Evolutionary conservation across 768 basidiomycete genomes (phyloP).

Genomic region (Hygrophorus pudorinus): DNA sequence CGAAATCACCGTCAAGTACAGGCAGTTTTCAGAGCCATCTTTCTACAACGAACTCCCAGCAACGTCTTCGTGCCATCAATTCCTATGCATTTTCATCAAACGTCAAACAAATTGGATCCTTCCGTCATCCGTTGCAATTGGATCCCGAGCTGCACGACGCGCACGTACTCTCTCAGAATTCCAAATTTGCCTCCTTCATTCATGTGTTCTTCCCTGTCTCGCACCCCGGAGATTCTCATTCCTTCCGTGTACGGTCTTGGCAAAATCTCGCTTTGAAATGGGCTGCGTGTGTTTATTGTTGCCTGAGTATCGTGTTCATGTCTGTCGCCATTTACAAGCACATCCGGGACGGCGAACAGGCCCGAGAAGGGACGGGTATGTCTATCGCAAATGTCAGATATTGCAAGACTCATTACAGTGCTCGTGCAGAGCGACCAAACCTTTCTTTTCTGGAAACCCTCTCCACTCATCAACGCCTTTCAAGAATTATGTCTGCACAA

Average conservation of each 20-base stretch:
- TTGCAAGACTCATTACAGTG: slow-evolving; percentile 1
- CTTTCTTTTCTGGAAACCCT: slow-evolving; percentile 18
- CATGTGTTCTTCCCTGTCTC: slow-evolving; percentile 7
- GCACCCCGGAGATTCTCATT: slow-evolving; percentile 10
- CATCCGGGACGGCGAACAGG: slow-evolving; percentile 5
- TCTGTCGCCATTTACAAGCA: slow-evolving; percentile 22
- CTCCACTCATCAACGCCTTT: slow-evolving; percentile 23
- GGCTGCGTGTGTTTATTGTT: slow-evolving; percentile 28
- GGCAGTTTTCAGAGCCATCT: slow-evolving; percentile 38
- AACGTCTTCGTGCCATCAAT: slow-evolving; percentile 25
- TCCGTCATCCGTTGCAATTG: background rate
- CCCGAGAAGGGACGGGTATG: background rate
- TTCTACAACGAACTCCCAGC: slow-evolving; percentile 30
- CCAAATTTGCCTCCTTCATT: slow-evolving; percentile 10
- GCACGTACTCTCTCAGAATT: slow-evolving; percentile 7
- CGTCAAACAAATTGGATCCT: slow-evolving; percentile 1
- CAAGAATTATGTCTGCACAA: slow-evolving; percentile 24
- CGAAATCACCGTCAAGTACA: slow-evolving; percentile 4
- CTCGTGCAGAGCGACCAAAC: slow-evolving; percentile 1
- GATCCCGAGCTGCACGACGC: slow-evolving; percentile 2
- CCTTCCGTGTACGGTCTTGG: slow-evolving; percentile 17
- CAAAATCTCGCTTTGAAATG: slow-evolving; percentile 22
- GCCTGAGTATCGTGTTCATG: slow-evolving; percentile 29
- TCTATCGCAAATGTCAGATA: background rate
- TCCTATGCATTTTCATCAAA: slow-evolving; percentile 4